phyloP scores from a whole-genome alignment of 148 eudicot species.

The Vaccinium myrtillus region DNA sequence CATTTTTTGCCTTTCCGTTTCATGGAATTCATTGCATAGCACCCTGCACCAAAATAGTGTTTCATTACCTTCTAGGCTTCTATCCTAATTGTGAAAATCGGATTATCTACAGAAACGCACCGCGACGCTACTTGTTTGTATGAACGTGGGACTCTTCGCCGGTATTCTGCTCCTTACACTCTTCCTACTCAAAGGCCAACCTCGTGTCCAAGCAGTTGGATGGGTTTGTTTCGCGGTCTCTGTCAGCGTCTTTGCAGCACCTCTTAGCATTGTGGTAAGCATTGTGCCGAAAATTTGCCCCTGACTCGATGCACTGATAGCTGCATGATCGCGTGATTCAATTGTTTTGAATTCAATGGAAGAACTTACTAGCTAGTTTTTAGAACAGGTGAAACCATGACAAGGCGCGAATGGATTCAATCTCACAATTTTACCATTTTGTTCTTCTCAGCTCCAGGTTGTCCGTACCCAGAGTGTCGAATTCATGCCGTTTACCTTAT shows the following conservation, averaged over 20 bases:
- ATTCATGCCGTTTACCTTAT: constrained; percentile 69
- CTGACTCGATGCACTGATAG: not conserved
- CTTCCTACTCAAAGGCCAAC: constrained; percentile 11
- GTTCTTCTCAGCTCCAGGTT: constrained; percentile 43
- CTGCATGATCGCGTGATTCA: too few relatives aligned
- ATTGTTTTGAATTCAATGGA: too few relatives aligned
- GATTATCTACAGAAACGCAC: constrained; percentile 41
- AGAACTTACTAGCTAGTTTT: too few relatives aligned
- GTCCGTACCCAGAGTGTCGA: constrained; percentile 57
- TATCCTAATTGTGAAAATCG: not conserved
- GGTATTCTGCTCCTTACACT: constrained; percentile 34
- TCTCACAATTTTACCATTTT: not conserved
- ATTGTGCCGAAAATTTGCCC: not conserved
- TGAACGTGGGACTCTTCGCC: constrained; percentile 43
- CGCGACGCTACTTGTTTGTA: constrained; percentile 26
- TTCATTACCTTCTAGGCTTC: not conserved
- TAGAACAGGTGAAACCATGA: too few relatives aligned
- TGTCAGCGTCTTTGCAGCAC: constrained; percentile 68
- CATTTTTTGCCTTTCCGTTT: too few relatives aligned
- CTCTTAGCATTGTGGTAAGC: constrained; percentile 61
- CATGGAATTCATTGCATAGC: not conserved
- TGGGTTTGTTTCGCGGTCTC: constrained; percentile 62
- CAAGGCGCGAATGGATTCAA: too few relatives aligned
- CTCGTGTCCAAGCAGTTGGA: constrained; percentile 43
- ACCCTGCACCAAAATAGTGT: too few relatives aligned